Evolutionary conservation across 202 grass and related monocot species (phyloP), one percentile per base, ranked within the genome.

Genomic region (Alloteropsis angusta): DNA sequence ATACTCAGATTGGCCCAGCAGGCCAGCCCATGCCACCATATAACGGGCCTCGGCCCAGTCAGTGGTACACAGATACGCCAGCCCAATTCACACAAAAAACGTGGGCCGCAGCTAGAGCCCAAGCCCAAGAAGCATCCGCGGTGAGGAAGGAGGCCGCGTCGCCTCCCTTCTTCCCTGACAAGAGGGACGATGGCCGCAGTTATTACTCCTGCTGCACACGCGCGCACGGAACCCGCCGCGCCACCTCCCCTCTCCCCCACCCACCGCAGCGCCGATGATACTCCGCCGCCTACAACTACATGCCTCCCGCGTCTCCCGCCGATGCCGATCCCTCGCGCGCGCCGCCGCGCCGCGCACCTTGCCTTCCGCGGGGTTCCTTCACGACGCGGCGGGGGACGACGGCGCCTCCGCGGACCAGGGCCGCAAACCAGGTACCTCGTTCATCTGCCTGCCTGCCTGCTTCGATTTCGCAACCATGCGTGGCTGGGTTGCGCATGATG

Each of bases 81-180:
- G n/a, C n/a, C n/a, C n/a, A n/a, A n/a, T n/a, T n/a, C n/a, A n/a
- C n/a, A n/a, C n/a, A n/a, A n/a, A n/a, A n/a, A n/a, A n/a, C n/a
- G n/a, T n/a, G n/a, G n/a, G n/a, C n/a, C n/a, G n/a, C 52, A 39
- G 2, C 13, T 7, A 70, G 66, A 18, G 44, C 64, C 36, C 69
- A 75, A 12, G 45, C 26, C 26, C 75, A n/a, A n/a, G n/a, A n/a
- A n/a, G n/a, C n/a, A n/a, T n/a, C 13, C 30, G 70, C 14, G 84
- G 85, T 78, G 12, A 16, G 42, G 25, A 83, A 10, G 18, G 60
- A 65, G 41, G 80, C 85, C 85, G 74, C 80, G 85, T 87, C 80
- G 65, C 79, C 84, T 70, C 59, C 63, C 7, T 9, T 10, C 48
- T 13, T 28, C 72, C 3, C 1, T 18, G 43, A 68, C 43, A 26